Base-by-base conservation (phyloP, 306 rosid genomes). In the Geum urbanum region DNA sequence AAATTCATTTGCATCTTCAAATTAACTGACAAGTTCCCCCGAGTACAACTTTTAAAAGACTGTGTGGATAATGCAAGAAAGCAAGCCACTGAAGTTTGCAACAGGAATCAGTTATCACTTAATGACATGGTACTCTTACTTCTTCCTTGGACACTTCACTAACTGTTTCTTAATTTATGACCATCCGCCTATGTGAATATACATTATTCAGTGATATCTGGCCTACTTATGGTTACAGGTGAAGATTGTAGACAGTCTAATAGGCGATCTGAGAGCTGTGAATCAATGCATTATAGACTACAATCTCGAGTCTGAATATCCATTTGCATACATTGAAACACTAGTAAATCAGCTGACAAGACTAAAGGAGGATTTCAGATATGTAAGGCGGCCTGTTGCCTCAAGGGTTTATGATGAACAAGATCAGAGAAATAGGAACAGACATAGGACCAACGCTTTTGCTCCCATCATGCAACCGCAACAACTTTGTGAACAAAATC, bases 1-100 rank as follows among this genome's bases (percentile, higher is more conserved):
- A 78, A 79, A 77, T 81, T 83, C 68, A 78, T 84, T 57, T 90
- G 79, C 68, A 74, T 82, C 48, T 83, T 78, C 63, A 74, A 86
- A 70, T 67, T 84, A 72, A 64, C 64, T 56, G 74, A 78, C 79
- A 76, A 72, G 70, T 70, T 86, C 60, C 55, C 76, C 49, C 87
- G 86, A 4, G 77, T 49, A 47, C 79, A 50, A 24, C 71, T 83
- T 54, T 74, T 88, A 64, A 68, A 53, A 13, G 50, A 71, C 40
- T 43, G 71, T 43, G 43, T 81, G 74, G 49, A 9, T 40, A 53
- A 70, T 58, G 71, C 13, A 8, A 64, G 56, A 75, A 32, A 15
- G 2, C 48, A 12, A 5, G 22, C 41, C 79, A 41, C 7, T 12
- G 40, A 41, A 71, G 7, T 15, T 65, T 18, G n/a, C n/a, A n/a